Evolutionary conservation across 306 rosid genomes (phyloP).

Genomic region (Gillenia trifoliata): DNA sequence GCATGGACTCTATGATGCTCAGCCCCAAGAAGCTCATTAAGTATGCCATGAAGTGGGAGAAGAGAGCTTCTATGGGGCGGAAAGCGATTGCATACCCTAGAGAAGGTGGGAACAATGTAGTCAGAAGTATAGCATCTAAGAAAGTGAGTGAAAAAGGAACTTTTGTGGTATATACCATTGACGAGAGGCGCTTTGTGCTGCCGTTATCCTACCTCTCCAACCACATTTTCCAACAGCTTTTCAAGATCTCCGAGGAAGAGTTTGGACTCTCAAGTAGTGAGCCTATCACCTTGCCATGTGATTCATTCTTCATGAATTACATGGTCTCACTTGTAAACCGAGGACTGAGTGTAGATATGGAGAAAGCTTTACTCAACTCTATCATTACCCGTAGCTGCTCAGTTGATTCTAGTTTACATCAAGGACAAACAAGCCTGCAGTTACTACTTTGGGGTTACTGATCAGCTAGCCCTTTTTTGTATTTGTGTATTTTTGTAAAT

Average conservation of each 20-base stretch:
- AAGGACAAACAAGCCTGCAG: not conserved
- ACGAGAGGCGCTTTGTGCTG: not conserved
- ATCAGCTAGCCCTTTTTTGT: too few species aligned
- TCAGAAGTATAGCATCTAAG: not conserved
- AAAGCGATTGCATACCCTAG: not conserved
- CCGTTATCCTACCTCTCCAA: not conserved
- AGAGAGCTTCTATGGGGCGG: not conserved
- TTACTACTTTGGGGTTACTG: too few species aligned
- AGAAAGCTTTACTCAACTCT: not conserved
- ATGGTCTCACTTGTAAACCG: not conserved
- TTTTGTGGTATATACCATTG: conserved; percentile 1
- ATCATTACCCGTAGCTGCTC: not conserved
- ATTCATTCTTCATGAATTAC: not conserved
- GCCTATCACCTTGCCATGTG: not conserved
- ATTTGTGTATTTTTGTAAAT: too few species aligned
- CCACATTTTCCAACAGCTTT: not conserved
- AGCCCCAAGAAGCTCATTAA: not conserved
- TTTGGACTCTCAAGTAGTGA: not conserved
- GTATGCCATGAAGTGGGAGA: not conserved
- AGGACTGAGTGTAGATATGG: not conserved
- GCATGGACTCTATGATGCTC: not conserved
- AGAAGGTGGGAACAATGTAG: not conserved
- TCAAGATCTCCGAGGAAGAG: not conserved
- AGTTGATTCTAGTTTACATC: not conserved
- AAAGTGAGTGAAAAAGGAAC: not conserved